Base-by-base conservation (phyloP, 148 eudicot species). In the Rhododendron henanense region DNA sequence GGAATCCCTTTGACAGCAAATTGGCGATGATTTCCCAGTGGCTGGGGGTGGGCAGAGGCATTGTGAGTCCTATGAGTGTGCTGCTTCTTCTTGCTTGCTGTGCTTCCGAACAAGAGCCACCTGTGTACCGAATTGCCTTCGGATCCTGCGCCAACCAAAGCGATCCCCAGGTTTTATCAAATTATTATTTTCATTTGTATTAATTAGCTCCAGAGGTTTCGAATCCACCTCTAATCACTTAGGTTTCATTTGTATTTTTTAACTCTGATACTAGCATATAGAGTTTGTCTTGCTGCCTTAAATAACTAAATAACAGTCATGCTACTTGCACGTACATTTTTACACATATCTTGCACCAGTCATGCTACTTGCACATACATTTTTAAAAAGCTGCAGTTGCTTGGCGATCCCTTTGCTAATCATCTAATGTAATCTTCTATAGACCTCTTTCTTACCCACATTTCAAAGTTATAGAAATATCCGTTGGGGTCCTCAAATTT, bases 111-210 rank as follows among this genome's bases (percentile, higher is more conserved):
- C 35, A 28, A 28, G 84, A 67, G 73, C 47, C 84, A 78, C 85
- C 84, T 13, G 85, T 92, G 3, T 87, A 92, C 50, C 93, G 93
- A 61, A 89, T 94, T 37, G 96, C 92, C 25, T 94, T 94, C 73
- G 96, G 96, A 16, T 94, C 94, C n/a, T 92, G 96, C 90, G 88
- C 94, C 65, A 90, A 94, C 85, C 94, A 94, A 89, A 86, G 86
- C 84, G 86, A 86, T 83, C 91, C 95, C 81, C 95, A 93, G 92
- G 95, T 74, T 71, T 79, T 50, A 48, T 74, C 33, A 44, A 19
- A 18, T 44, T 41, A 6, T 9, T 45, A 6, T 55, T 75, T 57
- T 61, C 31, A 14, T 21, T 59, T 59, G n/a, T 19, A 18, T 33
- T 37, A 55, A 18, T 37, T 75, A 71, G 18, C 6, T 71, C 37